phyloP scores from a whole-genome alignment of 1,284 basidiomycete genomes.

The Takashimella koratensis region DNA sequence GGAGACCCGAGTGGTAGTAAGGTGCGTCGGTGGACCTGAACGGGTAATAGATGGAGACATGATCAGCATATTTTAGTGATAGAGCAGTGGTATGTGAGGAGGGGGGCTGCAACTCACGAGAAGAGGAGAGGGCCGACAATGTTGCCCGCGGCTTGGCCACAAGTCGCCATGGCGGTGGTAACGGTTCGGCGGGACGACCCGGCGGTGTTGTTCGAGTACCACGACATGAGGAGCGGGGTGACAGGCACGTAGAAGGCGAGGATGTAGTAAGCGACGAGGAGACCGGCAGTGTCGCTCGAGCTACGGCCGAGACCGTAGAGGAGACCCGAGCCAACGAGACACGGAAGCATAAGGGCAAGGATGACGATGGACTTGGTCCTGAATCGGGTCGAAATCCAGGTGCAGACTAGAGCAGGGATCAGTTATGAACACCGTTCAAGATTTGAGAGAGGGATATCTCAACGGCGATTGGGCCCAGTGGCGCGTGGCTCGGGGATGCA shows the following conservation, averaged over 20 bases:
- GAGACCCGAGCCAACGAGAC: conserved; percentile 32
- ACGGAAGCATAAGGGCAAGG: conserved; percentile 29
- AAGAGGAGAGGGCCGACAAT: conserved; percentile 34
- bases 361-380: conserved; percentile 29
- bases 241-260: conserved; percentile 36
- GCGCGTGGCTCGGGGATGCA: conserved; percentile 28
- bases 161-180: conserved; percentile 26
- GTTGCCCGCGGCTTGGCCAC: conserved; percentile 25
- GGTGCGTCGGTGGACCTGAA: conserved; percentile 29
- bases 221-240: conserved; percentile 30
- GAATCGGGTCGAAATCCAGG: conserved; percentile 7
- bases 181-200: conserved; percentile 43
- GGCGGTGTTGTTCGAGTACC: conserved; percentile 29
- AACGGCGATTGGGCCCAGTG: no score
- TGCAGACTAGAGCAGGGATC: no score
- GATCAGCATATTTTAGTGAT: no score
- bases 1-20: conserved; percentile 27
- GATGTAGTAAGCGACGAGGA: conserved; percentile 19
- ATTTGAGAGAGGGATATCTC: no score
- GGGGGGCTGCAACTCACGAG: no score
- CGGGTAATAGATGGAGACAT: no score
- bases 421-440: no score
- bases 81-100: no score
- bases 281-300: conserved; percentile 8
- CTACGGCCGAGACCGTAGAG: conserved; percentile 30